phyloP scores from a whole-genome alignment of 306 rosid genomes.

The Vicia sativa region DNA sequence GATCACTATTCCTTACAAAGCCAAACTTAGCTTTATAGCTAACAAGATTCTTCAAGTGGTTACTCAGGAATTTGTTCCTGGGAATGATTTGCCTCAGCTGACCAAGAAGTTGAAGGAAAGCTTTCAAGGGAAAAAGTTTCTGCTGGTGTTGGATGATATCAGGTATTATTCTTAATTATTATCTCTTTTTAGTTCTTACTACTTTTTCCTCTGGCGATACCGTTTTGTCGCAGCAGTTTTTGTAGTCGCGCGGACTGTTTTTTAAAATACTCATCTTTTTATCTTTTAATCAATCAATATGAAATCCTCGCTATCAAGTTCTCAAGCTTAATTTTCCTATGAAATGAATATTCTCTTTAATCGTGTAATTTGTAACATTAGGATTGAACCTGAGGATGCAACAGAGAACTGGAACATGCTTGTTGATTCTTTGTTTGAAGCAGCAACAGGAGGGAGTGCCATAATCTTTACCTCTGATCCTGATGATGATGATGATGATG shows the following conservation, averaged over 20 bases:
- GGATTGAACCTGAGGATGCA: conserved; percentile 37
- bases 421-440: conserved; percentile 23
- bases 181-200: neutral
- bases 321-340: too few species aligned
- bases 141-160: conserved; percentile 58
- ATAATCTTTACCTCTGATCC: conserved; percentile 27
- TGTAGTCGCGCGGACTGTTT: too few species aligned
- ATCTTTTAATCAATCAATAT: too few species aligned
- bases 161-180: neutral
- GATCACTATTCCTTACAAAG: conserved; percentile 42
- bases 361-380: neutral
- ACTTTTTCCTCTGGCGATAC: too few species aligned
- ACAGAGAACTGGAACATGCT: conserved; percentile 37
- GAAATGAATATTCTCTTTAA: neutral
- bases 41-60: conserved; percentile 50
- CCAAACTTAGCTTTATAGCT: conserved; percentile 36
- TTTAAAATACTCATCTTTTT: too few species aligned
- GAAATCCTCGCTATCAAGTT: too few species aligned
- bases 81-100: conserved; percentile 45
- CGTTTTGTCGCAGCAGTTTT: too few species aligned
- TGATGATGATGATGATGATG: neutral
- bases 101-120: conserved; percentile 38
- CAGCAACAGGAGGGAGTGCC: conserved; percentile 34
- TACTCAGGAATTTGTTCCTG: conserved; percentile 12
- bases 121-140: conserved; percentile 44